Conservation (phyloP, 1,284 basidiomycete genomes). For the Rhodotorula sp. region DNA sequence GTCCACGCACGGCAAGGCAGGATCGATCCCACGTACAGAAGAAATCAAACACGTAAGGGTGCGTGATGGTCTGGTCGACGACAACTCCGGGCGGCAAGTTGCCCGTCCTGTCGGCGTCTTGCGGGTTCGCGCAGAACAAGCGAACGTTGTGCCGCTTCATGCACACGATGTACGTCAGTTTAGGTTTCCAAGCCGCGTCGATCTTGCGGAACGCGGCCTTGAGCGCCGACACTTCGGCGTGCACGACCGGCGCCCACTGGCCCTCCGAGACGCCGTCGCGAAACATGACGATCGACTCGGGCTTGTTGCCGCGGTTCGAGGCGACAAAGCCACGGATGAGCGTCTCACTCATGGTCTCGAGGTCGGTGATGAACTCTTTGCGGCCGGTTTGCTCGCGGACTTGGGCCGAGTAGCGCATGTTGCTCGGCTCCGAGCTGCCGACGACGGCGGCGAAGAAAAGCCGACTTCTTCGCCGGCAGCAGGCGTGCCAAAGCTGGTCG, state of each 20-base stretch:
- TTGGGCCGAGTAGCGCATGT: slow-evolving; percentile 47
- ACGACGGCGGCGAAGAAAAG: slow-evolving; percentile 55
- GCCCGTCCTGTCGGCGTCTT: slow-evolving; percentile 50
- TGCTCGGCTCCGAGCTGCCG: slow-evolving; percentile 41
- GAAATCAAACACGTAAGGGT: slow-evolving; percentile 54
- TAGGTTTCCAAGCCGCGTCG: slow-evolving; percentile 48
- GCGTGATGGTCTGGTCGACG: slow-evolving; percentile 51
- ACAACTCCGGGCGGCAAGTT: slow-evolving; percentile 49
- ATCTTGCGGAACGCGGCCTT: slow-evolving; percentile 43
- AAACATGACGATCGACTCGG: slow-evolving; percentile 26
- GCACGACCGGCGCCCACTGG: slow-evolving; percentile 52
- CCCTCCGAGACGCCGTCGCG: slow-evolving; percentile 55
- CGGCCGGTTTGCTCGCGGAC: slow-evolving; percentile 53
- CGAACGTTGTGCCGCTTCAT: slow-evolving; percentile 53
- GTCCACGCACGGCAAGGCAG: too few relatives aligned
- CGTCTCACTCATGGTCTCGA: slow-evolving; percentile 43
- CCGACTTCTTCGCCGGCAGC: slow-evolving; percentile 46
- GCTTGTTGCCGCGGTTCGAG: slow-evolving; percentile 44
- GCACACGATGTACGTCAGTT: slow-evolving; percentile 51
- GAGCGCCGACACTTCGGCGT: slow-evolving; percentile 51
- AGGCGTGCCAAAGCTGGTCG: slow-evolving; percentile 42
- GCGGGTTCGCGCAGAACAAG: slow-evolving; percentile 49
- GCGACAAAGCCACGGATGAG: slow-evolving; percentile 46
- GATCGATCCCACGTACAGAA: slow-evolving; percentile 45
- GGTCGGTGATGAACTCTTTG: slow-evolving; percentile 49